Percentiles rank a stretch among this genome's conserved stretches.
Conservation (phyloP, 2,329 filamentous ascomycete species). For the Bipolaris gigantea region DNA sequence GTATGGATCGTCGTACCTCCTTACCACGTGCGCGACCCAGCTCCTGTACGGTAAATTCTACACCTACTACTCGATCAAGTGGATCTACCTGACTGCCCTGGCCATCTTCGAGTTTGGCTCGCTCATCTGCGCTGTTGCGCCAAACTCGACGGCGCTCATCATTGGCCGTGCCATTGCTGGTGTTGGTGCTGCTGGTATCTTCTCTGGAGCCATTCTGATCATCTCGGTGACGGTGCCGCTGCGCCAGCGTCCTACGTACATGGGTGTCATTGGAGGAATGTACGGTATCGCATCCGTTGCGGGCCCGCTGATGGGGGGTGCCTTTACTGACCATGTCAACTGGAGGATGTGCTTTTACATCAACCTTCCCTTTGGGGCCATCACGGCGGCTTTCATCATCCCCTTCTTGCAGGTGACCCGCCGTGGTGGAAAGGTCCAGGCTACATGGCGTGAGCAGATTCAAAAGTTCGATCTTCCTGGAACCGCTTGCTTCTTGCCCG, state of each 20-base stretch:
- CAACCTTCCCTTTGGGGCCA: slow-evolving; percentile 56
- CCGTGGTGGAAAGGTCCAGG: slow-evolving; percentile 37
- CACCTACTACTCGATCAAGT: slow-evolving; percentile 53
- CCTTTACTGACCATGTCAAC: slow-evolving; percentile 49
- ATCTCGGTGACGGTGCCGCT: slow-evolving; percentile 51
- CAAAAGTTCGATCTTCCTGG: slow-evolving; percentile 53
- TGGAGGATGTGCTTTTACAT: slow-evolving; percentile 53
- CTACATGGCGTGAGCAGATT: slow-evolving; percentile 44
- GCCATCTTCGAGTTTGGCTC: slow-evolving; percentile 56
- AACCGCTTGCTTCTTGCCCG: slow-evolving; percentile 49
- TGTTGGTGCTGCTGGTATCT: slow-evolving; percentile 55
- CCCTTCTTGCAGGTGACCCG: slow-evolving; percentile 44
- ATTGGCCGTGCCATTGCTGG: slow-evolving; percentile 56
- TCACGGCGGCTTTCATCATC: slow-evolving; percentile 48
- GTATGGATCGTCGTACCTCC: slow-evolving; percentile 50
- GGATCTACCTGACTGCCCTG: slow-evolving; percentile 50
- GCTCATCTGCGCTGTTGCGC: slow-evolving; percentile 56
- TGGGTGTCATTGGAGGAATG: slow-evolving; percentile 54
- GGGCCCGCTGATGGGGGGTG: slow-evolving; percentile 53
- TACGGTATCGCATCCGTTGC: slow-evolving; percentile 54
- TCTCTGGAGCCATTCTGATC: slow-evolving; percentile 53
- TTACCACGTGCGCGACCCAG: slow-evolving; percentile 48
- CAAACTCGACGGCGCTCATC: slow-evolving; percentile 54
- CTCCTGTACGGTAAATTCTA: slow-evolving; percentile 49
- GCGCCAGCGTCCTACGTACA: slow-evolving; percentile 52